These are phyloP conservation scores for Podaxis mareebaensis DNA, from an alignment of 768 basidiomycete species.

Conservation along the genomic window DNA sequence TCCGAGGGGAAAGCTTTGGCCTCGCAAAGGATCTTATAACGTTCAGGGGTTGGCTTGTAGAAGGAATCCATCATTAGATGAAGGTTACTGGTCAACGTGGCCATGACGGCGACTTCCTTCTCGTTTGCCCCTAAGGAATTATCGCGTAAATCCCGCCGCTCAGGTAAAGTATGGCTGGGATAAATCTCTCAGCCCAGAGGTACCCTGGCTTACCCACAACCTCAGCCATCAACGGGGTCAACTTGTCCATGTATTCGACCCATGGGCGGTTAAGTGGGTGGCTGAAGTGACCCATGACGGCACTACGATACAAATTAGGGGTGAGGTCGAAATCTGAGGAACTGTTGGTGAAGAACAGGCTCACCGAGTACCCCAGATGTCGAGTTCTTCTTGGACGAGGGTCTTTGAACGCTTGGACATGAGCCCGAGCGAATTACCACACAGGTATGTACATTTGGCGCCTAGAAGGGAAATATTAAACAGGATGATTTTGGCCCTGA, in stretches of 20 bases:
- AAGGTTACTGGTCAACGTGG: slow-evolving; percentile 91
- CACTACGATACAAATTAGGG: slow-evolving; percentile 45
- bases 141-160: slow-evolving; percentile 23
- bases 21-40: slow-evolving; percentile 96
- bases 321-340: slow-evolving; percentile 12
- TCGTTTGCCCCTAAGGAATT: slow-evolving; percentile 70
- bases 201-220: slow-evolving; percentile 66
- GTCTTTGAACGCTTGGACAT: slow-evolving; percentile 71
- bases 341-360: slow-evolving; percentile 19
- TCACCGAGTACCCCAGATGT: slow-evolving; percentile 78
- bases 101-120: slow-evolving; percentile 94
- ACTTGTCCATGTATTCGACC: slow-evolving; percentile 73
- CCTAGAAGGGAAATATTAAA: slow-evolving; percentile 33
- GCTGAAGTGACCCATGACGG: slow-evolving; percentile 84
- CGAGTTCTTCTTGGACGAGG: slow-evolving; percentile 80
- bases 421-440: slow-evolving; percentile 93
- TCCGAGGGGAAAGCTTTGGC: slow-evolving; percentile 95
- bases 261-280: slow-evolving; percentile 87
- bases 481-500: slow-evolving; percentile 10
- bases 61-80: slow-evolving; percentile 95
- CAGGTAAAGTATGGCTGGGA: slow-evolving; percentile 8
- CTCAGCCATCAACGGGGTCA: slow-evolving; percentile 74
- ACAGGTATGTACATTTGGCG: slow-evolving; percentile 76
- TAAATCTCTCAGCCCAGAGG: slow-evolving; percentile 14
- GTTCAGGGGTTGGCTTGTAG: slow-evolving; percentile 81